Evolutionary conservation across 1,284 basidiomycete genomes (phyloP), one percentile per base, ranked within the genome.

Genomic region (Rhodotorula sp.): DNA sequence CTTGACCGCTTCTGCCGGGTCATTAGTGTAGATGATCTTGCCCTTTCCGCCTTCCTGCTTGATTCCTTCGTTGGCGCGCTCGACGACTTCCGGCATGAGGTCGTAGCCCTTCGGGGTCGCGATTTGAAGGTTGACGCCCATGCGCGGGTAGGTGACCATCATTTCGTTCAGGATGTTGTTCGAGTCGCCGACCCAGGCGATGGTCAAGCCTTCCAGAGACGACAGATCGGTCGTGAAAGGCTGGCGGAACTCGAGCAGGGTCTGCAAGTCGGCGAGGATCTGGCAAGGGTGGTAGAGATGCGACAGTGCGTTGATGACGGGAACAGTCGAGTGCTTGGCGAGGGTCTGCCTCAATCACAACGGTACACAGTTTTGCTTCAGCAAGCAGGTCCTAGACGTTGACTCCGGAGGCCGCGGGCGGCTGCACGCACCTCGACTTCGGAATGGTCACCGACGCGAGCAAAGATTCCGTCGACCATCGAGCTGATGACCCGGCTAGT

Each of bases 81-180:
- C 85, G 90, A 92, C 92, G 0, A 98, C 93, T 0, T 86, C 82
- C 48, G 85, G 81, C 60, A 95, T 93, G 26, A 92, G 88, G 47
- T 88, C 86, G 80, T 97, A 97, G 55, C 85, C 85, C 78, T 86
- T 80, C 74, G 95, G 87, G 15, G 89, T 89, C 38, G 95, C 97
- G 45, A 99, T 85, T 65, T 90, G 88, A 57, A 99, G 81, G 67
- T 88, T 83, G 82, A 95, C 93, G 1, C 97, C 97, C 3, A 99
- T 82, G 54, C 97, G 88, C 50, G 95, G 95, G 79, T 91, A 91
- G 12, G 92, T 88, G 67, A 97, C 95, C 50, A 98, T 88, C 90
- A 99, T 95, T 81, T 99, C 95, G 82, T 98, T 93, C 69, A 97
- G 85, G 65, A 99, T 93, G 80, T 99, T 99, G 73, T 95, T 93